Evolutionary conservation across 2,329 filamentous ascomycete species (phyloP).

Genomic region (Septoria petroselini): DNA sequence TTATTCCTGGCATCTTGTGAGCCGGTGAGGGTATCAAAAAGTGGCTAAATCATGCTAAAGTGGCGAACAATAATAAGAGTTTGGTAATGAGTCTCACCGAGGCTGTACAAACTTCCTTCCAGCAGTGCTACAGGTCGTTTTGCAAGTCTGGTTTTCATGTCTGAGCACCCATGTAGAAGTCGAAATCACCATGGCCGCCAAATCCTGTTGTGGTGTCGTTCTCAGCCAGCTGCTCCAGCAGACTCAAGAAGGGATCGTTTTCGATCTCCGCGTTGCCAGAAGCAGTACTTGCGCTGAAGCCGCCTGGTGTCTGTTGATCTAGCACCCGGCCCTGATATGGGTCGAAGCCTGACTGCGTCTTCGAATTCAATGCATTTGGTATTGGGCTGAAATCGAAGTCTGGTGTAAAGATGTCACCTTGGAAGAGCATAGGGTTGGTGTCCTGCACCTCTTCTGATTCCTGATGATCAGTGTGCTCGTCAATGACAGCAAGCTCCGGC

Average conservation of each 20-base stretch:
- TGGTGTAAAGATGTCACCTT: conserved; percentile 42
- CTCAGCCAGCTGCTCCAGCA: conserved; percentile 78
- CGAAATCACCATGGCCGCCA: conserved; percentile 69
- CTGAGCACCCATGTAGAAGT: conserved; percentile 62
- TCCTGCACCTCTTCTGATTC: conserved; percentile 13
- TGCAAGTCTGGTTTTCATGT: conserved; percentile 8
- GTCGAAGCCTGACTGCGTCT: conserved; percentile 20
- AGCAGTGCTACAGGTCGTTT: background rate
- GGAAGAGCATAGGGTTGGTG: conserved; percentile 28
- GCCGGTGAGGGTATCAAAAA: conserved; percentile 14
- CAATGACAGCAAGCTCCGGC: conserved; percentile 12
- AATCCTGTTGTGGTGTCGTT: conserved; percentile 62
- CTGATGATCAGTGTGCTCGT: conserved; percentile 6
- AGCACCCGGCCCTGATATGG: conserved; percentile 28
- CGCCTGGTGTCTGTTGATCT: conserved; percentile 47
- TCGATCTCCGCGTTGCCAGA: conserved; percentile 51
- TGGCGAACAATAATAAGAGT: background rate
- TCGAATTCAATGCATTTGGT: conserved; percentile 18
- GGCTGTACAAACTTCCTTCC: background rate
- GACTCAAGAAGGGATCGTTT: conserved; percentile 75
- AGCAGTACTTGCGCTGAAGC: conserved; percentile 41
- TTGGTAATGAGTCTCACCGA: background rate
- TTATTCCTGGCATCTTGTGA: conserved; percentile 60
- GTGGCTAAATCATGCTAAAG: conserved; percentile 14
- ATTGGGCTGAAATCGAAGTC: conserved; percentile 39